A percentile compares a stretch with the other conserved stretches of the same genome.
These are phyloP conservation scores for Stylosanthes scabra DNA, from an alignment of 331 rosid genomes.

Conservation along the genomic window DNA sequence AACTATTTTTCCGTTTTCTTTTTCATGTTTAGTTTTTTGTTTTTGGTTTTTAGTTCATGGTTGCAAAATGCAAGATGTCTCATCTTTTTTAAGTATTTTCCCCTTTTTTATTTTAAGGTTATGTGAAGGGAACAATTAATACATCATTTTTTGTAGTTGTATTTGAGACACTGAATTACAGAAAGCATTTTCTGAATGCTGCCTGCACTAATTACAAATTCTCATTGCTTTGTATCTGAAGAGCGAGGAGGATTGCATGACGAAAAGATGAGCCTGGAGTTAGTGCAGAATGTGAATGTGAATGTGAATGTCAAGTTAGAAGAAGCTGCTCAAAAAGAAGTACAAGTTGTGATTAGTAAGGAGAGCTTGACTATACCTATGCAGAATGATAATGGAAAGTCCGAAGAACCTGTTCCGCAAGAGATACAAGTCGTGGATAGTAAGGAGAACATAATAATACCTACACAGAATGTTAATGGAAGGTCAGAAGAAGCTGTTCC, in stretches of 20 bases:
- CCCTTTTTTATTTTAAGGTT: no score
- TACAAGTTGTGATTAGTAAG: slow-evolving; percentile 38
- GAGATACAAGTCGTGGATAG: not conserved
- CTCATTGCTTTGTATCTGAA: slow-evolving; percentile 26
- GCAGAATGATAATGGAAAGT: not conserved
- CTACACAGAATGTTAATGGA: not conserved
- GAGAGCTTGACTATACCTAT: slow-evolving; percentile 44
- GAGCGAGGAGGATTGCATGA: slow-evolving; percentile 39
- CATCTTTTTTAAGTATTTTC: no score
- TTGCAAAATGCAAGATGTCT: no score
- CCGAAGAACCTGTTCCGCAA: not conserved
- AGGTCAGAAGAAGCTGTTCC: not conserved
- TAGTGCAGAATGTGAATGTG: slow-evolving; percentile 33
- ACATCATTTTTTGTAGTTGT: no score
- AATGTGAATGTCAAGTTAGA: slow-evolving; percentile 41
- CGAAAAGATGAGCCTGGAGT: slow-evolving; percentile 60
- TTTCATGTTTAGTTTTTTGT: no score
- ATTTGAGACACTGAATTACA: no score
- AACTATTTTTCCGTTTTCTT: no score
- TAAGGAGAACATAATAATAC: not conserved
- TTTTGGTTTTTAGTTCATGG: no score
- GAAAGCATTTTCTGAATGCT: no score
- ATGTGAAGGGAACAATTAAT: no score
- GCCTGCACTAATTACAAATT: not conserved
- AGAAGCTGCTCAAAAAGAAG: slow-evolving; percentile 35